phyloP scores from a whole-genome alignment of 768 basidiomycete genomes.

The Phylloporus arenicola region DNA sequence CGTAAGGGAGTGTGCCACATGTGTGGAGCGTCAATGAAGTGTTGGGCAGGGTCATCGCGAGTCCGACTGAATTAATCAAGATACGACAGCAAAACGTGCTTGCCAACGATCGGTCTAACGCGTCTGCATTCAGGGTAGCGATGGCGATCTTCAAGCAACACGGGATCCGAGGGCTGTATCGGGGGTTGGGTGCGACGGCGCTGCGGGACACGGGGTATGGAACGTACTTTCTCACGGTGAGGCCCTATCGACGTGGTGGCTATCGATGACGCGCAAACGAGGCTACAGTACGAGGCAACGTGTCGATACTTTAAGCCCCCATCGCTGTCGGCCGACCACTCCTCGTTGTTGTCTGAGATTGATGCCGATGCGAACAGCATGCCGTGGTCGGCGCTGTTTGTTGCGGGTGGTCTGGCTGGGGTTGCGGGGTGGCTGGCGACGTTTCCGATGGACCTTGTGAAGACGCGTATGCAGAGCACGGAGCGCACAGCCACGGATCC shows the following conservation, averaged over 20 bases:
- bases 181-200: constrained; percentile 69
- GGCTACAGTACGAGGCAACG: constrained; percentile 56
- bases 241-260: constrained; percentile 14
- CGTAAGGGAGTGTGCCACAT: constrained; percentile 44
- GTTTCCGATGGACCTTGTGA: constrained; percentile 86
- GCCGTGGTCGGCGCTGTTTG: constrained; percentile 54
- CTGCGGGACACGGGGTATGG: constrained; percentile 80
- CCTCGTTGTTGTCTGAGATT: constrained; percentile 37
- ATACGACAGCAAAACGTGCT: constrained; percentile 69
- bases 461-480: constrained; percentile 77
- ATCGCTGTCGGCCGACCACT: constrained; percentile 23
- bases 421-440: constrained; percentile 73
- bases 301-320: constrained; percentile 42
- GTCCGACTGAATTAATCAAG: constrained; percentile 85
- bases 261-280: constrained; percentile 4
- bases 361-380: constrained; percentile 33
- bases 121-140: constrained; percentile 51
- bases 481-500: constrained; percentile 34
- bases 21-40: background rate
- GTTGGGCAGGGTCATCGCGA: constrained; percentile 56
- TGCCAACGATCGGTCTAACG: constrained; percentile 24
- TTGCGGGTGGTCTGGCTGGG: constrained; percentile 76
- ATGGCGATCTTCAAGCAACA: constrained; percentile 47
- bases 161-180: constrained; percentile 67
- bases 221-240: constrained; percentile 74